Evolutionary conservation across 208 protist genomes (phyloP).

Genomic region (Angomonas deanei): DNA sequence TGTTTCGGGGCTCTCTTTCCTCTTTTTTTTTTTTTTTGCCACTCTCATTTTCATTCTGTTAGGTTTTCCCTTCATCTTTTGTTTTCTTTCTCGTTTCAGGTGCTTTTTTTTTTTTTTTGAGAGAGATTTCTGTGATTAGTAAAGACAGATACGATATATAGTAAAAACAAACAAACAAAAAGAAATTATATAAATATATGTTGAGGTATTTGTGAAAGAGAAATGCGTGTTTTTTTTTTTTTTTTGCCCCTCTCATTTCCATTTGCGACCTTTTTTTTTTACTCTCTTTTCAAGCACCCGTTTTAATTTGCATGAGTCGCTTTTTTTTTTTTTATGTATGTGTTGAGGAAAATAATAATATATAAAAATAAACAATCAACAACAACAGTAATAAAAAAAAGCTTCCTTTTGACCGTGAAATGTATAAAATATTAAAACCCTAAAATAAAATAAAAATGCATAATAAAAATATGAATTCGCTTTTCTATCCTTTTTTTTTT

Average conservation of each 20-base stretch:
- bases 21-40: constrained; percentile 13
- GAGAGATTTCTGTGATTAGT: too few relatives aligned
- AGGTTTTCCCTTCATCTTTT: constrained; percentile 7
- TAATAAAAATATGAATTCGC: not conserved
- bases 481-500: not conserved
- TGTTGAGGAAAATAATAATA: not conserved
- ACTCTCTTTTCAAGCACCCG: not conserved
- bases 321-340: too few relatives aligned
- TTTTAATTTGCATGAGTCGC: constrained; percentile 11
- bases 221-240: constrained; percentile 13
- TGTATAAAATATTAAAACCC: not conserved
- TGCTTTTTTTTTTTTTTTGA: constrained; percentile 14
- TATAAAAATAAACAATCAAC: not conserved
- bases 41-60: not conserved
- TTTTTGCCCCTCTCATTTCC: not conserved
- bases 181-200: too few relatives aligned
- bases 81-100: not conserved
- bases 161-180: too few relatives aligned
- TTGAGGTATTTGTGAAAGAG: too few relatives aligned
- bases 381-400: not conserved
- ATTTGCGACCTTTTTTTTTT: constrained; percentile 11
- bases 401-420: not conserved
- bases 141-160: too few relatives aligned
- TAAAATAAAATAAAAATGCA: not conserved
- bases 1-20: too few relatives aligned